Conservation (phyloP, 2,329 filamentous ascomycete genomes). For the Claviceps sp. region DNA sequence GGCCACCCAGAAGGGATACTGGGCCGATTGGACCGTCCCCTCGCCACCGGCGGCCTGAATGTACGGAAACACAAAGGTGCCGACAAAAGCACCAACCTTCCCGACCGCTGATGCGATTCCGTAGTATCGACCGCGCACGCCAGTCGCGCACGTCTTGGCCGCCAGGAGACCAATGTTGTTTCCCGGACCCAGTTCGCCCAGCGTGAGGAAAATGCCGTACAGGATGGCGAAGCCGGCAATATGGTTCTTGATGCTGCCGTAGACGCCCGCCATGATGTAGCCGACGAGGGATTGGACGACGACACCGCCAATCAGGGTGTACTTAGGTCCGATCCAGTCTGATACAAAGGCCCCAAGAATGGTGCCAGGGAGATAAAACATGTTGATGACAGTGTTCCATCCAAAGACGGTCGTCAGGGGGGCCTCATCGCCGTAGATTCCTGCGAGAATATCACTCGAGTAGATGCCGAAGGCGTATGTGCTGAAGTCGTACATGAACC, state of each 20-base stretch:
- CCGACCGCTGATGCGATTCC: conserved; percentile 60
- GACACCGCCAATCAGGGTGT: conserved; percentile 60
- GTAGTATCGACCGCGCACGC: conserved; percentile 63
- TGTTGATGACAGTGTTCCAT: conserved; percentile 78
- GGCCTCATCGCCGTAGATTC: conserved; percentile 43
- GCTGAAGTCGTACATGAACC: conserved; percentile 87
- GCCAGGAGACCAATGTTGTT: conserved; percentile 85
- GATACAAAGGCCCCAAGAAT: conserved; percentile 62
- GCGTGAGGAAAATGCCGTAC: conserved; percentile 24
- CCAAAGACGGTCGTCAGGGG: conserved; percentile 69
- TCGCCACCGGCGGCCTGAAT: conserved; percentile 32
- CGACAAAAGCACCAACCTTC: conserved; percentile 74
- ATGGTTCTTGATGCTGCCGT: conserved; percentile 49
- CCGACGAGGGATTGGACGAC: conserved; percentile 62
- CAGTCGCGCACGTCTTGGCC: conserved; percentile 77
- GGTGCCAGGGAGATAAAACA: conserved; percentile 80
- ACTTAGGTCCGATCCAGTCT: conserved; percentile 67
- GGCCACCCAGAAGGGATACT: conserved; percentile 85
- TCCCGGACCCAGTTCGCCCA: conserved; percentile 56
- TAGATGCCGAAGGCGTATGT: conserved; percentile 80
- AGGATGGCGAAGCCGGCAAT: conserved; percentile 23
- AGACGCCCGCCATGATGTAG: conserved; percentile 79
- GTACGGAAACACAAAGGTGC: conserved; percentile 63
- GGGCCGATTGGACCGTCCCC: conserved; percentile 45
- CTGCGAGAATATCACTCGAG: conserved; percentile 58